These are phyloP conservation scores for Teunomyces pallodes DNA, from an alignment of 805 yeast species.

Conservation along the genomic window DNA sequence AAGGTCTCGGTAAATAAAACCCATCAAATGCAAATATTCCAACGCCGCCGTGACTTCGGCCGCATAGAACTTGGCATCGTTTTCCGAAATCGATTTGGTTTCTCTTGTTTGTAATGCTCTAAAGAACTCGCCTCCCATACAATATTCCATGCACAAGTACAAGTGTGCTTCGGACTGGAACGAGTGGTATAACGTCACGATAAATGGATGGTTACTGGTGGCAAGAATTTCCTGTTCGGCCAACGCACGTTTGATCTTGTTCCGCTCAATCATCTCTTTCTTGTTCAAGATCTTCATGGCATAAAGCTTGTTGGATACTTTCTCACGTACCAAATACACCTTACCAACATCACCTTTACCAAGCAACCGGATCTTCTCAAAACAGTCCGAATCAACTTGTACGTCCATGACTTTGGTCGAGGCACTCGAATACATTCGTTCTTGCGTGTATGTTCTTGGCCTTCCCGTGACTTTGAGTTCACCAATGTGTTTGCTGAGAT, in stretches of 20 bases:
- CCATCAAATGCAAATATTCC: conserved; percentile 94
- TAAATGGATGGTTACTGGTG: conserved; percentile 94
- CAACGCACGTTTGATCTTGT: conserved; percentile 88
- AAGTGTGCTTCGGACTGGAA: conserved; percentile 91
- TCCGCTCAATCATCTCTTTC: conserved; percentile 91
- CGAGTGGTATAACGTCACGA: conserved; percentile 92
- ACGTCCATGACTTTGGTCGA: conserved; percentile 73
- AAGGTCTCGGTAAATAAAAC: conserved; percentile 92
- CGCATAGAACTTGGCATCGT: conserved; percentile 90
- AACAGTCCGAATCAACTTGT: conserved; percentile 81
- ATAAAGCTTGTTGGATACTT: conserved; percentile 65
- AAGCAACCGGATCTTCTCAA: conserved; percentile 82
- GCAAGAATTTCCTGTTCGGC: conserved; percentile 97
- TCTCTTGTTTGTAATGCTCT: conserved; percentile 90
- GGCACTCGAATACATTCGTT: conserved; percentile 67
- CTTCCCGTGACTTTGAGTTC: conserved; percentile 36
- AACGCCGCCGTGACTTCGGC: conserved; percentile 97
- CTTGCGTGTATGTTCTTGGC: conserved; percentile 41
- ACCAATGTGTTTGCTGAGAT: conserved; percentile 42
- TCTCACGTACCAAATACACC: conserved; percentile 88
- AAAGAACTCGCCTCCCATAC: conserved; percentile 99
- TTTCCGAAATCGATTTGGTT: conserved; percentile 80
- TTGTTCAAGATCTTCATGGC: conserved; percentile 93
- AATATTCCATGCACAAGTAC: conserved; percentile 95
- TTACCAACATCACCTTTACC: conserved; percentile 99